phyloP scores from a whole-genome alignment of 2,329 filamentous ascomycete genomes.

The Aspergillus bombycis region DNA sequence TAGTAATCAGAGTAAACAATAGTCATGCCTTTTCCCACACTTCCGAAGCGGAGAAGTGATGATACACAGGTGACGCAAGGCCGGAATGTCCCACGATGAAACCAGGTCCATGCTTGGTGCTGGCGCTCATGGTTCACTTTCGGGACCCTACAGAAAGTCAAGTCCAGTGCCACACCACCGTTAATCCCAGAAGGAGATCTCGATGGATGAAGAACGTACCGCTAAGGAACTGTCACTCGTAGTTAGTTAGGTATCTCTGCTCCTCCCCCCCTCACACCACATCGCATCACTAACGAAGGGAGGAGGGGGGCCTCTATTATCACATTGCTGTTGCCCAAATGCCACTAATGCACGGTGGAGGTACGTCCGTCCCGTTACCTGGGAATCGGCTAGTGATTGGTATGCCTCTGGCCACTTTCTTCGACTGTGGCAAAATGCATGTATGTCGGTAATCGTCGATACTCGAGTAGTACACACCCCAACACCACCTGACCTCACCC shows the following conservation, averaged over 20 bases:
- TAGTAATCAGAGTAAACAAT: not conserved
- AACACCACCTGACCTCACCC: not conserved
- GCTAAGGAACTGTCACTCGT: not conserved
- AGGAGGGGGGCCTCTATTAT: not conserved
- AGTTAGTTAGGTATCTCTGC: not conserved
- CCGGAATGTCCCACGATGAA: conserved; percentile 1
- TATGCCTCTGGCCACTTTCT: not conserved
- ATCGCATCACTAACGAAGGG: not conserved
- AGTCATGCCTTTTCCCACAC: not conserved
- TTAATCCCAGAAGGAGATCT: not conserved
- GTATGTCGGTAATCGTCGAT: not conserved
- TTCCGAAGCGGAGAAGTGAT: not conserved
- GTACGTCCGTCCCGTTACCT: not conserved
- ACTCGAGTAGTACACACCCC: not conserved
- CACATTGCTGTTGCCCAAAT: not conserved
- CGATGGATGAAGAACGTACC: not conserved
- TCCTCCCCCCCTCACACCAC: not conserved
- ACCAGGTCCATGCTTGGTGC: not conserved
- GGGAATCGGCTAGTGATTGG: not conserved
- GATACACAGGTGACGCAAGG: conserved; percentile 3
- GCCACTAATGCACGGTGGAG: not conserved
- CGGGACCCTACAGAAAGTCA: not conserved
- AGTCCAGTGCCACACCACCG: not conserved
- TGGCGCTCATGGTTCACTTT: not conserved
- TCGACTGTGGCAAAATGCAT: not conserved